Base-by-base conservation (phyloP, 352 stramenopile species). In the Elongisporangium prolatum region DNA sequence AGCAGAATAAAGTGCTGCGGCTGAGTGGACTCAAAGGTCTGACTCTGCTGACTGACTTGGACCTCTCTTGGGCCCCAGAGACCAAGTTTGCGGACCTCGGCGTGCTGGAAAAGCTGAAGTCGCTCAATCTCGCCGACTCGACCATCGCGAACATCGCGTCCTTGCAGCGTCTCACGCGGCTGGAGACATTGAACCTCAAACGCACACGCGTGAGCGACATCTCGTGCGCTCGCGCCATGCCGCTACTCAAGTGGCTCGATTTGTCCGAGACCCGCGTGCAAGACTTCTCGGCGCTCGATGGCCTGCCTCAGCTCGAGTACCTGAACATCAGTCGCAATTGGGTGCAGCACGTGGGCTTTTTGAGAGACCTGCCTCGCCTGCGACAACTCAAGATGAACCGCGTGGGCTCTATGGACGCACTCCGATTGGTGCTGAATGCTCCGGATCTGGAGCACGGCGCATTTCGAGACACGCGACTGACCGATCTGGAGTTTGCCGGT, bases 281-380 rank as follows among this genome's bases (percentile, higher is more conserved):
- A 16, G 71, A 84, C 17, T 78, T 80, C 55, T 57, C 50, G 24
- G 49, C 69, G 21, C 21, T 84, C 13, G 47, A 57, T 8, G 13
- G 47, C 20, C 14, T 78, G 22, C 22, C 52, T 28, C 54, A 48
- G 25, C 55, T 78, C 8, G 62, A 78, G 53, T 73, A 61, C 22
- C 63, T 84, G 13, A 68, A 84, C 25, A 64, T 84, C 44, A 80
- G 71, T 51, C 70, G 71, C 50, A 84, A 80, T 51, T 84, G 69
- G 66, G 67, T 84, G 14, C 49, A 65, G 10, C 67, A 74, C 50
- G 37, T 76, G 28, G 38, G 21, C 17, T 63, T 72, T 10, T 51
- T 83, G 48, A 55, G 63, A 22, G 50, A 68, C 21, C 57, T 83
- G 54, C 56, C 57, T 1, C 56, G 57, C 16, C 54, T 83, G 54